These are phyloP conservation scores for Ceratocystis diversiconidia DNA, from an alignment of 2,329 filamentous ascomycete species.

Conservation along the genomic window DNA sequence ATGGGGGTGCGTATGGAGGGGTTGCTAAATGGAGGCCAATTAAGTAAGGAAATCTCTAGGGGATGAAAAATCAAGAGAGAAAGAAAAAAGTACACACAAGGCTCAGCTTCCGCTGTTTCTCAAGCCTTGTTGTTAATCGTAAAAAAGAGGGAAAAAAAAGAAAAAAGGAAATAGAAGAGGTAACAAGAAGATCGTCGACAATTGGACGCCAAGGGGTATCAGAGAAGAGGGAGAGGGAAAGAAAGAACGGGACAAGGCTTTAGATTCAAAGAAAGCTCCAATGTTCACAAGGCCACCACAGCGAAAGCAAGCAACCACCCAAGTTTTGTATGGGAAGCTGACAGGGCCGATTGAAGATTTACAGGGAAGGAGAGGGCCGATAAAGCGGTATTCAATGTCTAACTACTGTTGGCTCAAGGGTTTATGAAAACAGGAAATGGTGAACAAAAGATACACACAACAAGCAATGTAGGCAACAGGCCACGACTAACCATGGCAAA, in stretches of 20 bases:
- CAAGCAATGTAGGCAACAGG: neutral
- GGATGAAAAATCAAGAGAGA: constrained; percentile 4
- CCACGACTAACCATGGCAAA: neutral
- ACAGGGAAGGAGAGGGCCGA: constrained; percentile 11
- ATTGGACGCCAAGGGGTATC: constrained; percentile 15
- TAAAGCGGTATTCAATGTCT: constrained; percentile 8
- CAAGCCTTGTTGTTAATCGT: constrained; percentile 4
- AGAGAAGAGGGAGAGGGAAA: constrained; percentile 1
- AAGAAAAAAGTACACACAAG: constrained; percentile 5
- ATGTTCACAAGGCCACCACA: neutral
- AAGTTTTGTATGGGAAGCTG: constrained; percentile 16
- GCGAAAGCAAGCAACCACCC: neutral
- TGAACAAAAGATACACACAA: neutral
- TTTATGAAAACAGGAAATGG: neutral
- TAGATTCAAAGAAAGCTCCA: constrained; percentile 8
- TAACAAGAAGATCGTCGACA: constrained; percentile 7
- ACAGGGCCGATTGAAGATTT: neutral
- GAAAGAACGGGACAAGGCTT: constrained; percentile 6
- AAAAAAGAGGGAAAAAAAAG: too few species aligned
- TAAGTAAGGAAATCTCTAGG: neutral
- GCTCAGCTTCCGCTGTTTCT: constrained; percentile 11
- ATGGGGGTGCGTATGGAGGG: constrained; percentile 5
- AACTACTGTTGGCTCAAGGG: neutral
- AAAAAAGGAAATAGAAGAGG: constrained; percentile 5
- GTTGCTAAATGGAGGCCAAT: neutral